Base-by-base conservation (phyloP, 2,329 filamentous ascomycete species). In the Talaromyces sp. region DNA sequence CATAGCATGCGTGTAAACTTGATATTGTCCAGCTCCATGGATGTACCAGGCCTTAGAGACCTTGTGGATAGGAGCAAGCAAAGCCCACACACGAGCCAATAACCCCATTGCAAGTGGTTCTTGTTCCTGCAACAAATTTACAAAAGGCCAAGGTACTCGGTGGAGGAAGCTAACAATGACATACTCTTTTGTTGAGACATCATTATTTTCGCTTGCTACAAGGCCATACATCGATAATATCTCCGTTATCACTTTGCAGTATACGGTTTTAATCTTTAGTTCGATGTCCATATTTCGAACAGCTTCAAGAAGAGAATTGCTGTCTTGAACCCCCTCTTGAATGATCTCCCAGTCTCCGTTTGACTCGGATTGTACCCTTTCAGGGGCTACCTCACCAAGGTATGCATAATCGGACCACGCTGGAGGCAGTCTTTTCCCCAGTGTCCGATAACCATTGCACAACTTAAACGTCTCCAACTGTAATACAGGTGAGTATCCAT, bases 41-140 rank as follows among this genome's bases (percentile, higher is more conserved):
- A 61, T 61, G 21, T 58, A 58, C 59, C 59, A 61, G 14, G 59
- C 32, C 1, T 38, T 54, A 46, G 59, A 61, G 7, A 5, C 21
- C 12, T 61, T 51, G 35, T 21, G 32, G 4, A 58, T 11, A 12
- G 52, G 46, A 21, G 38, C 46, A 21, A 61, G 55, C 50, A 50
- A 31, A 35, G 54, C 55, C 26, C 29, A 54, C 12, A n/a, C 29
- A 17, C 59, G 59, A 19, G 51, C 50, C 38, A 58, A 38, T 10
- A 61, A 27, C 14, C 31, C 59, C 35, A 57, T 29, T 24, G 59
- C 59, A 10, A 61, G 17, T 24, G 59, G 59, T 29, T 54, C 55
- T 35, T 61, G 11, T 9, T n/a, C 10, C 31, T 61, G 43, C 17
- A 61, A 43, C 19, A 54, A 50, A 8, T 8, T 48, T n/a, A 57